Evolutionary conservation across 1,284 basidiomycete species (phyloP).

Genomic region (Tilletia caries): DNA sequence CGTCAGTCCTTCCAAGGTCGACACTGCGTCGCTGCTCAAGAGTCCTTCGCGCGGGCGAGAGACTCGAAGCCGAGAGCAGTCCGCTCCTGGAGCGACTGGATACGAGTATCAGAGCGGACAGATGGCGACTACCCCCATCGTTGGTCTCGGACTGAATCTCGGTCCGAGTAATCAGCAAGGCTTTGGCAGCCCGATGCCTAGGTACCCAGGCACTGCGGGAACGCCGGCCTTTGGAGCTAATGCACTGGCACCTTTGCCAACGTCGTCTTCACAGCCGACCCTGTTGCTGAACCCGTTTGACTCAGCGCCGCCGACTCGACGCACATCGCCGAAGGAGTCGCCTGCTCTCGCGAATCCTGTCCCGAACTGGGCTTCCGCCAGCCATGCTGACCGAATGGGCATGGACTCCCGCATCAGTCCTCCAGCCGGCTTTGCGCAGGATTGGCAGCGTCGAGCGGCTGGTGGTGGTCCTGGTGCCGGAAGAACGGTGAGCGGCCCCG

Average conservation of each 20-base stretch:
- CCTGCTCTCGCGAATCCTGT: background rate
- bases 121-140: background rate
- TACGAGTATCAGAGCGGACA: background rate
- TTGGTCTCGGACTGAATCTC: conserved; percentile 3
- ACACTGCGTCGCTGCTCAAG: conserved; percentile 12
- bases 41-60: background rate
- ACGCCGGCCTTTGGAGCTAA: background rate
- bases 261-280: background rate
- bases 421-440: background rate
- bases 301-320: background rate
- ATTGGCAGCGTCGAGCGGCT: background rate
- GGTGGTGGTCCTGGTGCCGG: background rate
- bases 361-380: background rate
- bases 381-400: background rate
- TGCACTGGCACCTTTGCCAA: background rate
- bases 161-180: background rate
- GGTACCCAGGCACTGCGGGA: background rate
- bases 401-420: background rate
- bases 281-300: background rate
- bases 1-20: conserved; percentile 13
- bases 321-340: background rate
- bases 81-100: background rate
- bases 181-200: background rate
- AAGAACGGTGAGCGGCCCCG: background rate
- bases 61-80: background rate